Evolutionary conservation across 2,329 filamentous ascomycete genomes (phyloP), one percentile per base, ranked within the genome.

Genomic region (Chaetothyriales sp.): DNA sequence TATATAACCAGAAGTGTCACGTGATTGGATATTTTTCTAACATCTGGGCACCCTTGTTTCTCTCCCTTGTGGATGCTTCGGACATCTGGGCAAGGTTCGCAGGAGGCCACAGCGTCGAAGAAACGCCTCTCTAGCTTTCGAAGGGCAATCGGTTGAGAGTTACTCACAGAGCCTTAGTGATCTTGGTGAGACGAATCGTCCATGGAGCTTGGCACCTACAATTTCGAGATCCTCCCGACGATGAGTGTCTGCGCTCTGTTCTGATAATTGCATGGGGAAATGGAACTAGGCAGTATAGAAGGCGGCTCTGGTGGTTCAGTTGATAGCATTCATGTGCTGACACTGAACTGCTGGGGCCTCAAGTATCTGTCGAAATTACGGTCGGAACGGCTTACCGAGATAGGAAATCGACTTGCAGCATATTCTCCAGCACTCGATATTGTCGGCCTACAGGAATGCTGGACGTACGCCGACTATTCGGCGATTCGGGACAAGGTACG

Each of bases 261-360:
- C 4, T 40, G 10, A 15, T 40, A 40, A 15, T 15, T 15, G 33
- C 33, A 40, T 40, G 10, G 10, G 5, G 33, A 40, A 40, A 40
- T 40, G 33, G 33, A 40, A 5, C 33, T 15, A 5, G 33, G 33
- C 33, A 40, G 33, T 10, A 2, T 15, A 15, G 33, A 40, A 40
- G 10, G 33, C 13, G 33, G 33, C 33, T 15, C 33, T 40, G 33
- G 13, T 5, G 10, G 33, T 5, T 15, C 33, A 40, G 33, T 40
- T 15, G 33, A 40, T 13, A 40, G 13, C 2, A 56, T 97, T 65
- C 83, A 85, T 63, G 76, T 97, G 60, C 72, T 95, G 58, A 92
- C 87, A 4, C 80, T 95, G 66, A 98, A 98, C 70, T 95, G 89
- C 79, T 97, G 92, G 90, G 92, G 92, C 49, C 81, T 97, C 56